These are phyloP conservation scores for Penicillium macrosclerotiorum DNA, from an alignment of 495 filamentous ascomycete genomes.

Conservation along the genomic window DNA sequence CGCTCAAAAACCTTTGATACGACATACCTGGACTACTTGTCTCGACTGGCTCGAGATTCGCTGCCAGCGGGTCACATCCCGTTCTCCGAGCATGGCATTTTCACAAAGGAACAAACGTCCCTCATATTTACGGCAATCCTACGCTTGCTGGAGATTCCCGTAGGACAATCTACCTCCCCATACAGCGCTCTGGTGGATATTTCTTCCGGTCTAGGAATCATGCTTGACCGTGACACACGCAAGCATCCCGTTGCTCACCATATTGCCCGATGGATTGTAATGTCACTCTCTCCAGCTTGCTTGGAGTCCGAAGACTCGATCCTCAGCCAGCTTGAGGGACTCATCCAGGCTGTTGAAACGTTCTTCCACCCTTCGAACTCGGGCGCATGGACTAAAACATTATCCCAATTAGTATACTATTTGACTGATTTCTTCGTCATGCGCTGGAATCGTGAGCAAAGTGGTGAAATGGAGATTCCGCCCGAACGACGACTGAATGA, in stretches of 20 bases:
- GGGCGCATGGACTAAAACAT: constrained; percentile 83
- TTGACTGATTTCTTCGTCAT: constrained; percentile 96
- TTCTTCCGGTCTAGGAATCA: constrained; percentile 73
- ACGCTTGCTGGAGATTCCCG: constrained; percentile 89
- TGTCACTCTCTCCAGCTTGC: constrained; percentile 86
- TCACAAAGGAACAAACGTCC: constrained; percentile 86
- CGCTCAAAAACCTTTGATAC: constrained; percentile 86
- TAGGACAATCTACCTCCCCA: constrained; percentile 91
- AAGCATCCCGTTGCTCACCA: constrained; percentile 90
- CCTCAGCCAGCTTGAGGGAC: constrained; percentile 80
- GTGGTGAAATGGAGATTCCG: constrained; percentile 83
- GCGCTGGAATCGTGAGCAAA: constrained; percentile 94
- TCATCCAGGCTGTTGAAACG: constrained; percentile 94
- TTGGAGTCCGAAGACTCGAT: constrained; percentile 76
- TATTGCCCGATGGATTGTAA: constrained; percentile 92
- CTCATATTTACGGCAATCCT: constrained; percentile 91
- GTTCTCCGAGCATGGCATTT: constrained; percentile 86
- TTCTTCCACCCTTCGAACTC: constrained; percentile 99
- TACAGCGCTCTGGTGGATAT: constrained; percentile 82
- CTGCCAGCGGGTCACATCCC: constrained; percentile 69
- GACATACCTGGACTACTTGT: constrained; percentile 84
- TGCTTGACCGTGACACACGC: constrained; percentile 85
- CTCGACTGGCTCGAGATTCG: constrained; percentile 80
- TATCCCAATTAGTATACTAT: constrained; percentile 90
- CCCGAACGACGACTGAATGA: constrained; percentile 74